Evolutionary conservation across 371 early-diverging fungal genomes (phyloP).

Genomic region (Mucor sp.): DNA sequence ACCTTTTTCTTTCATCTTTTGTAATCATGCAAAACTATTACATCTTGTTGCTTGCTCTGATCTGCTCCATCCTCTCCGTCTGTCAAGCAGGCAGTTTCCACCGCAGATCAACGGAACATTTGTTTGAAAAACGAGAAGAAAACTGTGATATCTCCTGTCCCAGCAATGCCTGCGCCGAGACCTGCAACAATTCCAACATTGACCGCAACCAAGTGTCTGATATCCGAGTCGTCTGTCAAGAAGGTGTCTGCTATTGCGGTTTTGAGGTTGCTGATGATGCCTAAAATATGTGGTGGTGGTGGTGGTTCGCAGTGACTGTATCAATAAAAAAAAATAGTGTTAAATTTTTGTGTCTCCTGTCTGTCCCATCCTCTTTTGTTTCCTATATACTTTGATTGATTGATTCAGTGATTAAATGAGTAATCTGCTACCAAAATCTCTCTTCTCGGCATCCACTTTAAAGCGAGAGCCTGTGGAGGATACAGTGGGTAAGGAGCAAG

Average conservation of each 20-base stretch:
- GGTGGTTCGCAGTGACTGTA: slow-evolving; percentile 13
- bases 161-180: neutral
- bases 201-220: neutral
- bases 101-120: neutral
- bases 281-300: neutral
- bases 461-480: slow-evolving; percentile 15
- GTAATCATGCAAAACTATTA: neutral
- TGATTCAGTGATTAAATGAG: slow-evolving; percentile 4
- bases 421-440: slow-evolving; percentile 16
- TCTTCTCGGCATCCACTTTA: slow-evolving; percentile 29
- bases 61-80: neutral
- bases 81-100: slow-evolving; percentile 15
- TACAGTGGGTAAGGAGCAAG: neutral
- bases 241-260: slow-evolving; percentile 16
- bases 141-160: slow-evolving; percentile 13
- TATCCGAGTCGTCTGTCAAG: slow-evolving; percentile 14
- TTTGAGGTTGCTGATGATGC: slow-evolving; percentile 9
- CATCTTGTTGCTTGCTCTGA: neutral
- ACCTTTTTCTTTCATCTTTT: neutral
- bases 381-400: neutral
- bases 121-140: slow-evolving; percentile 9
- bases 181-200: neutral
- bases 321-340: neutral
- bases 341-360: slow-evolving; percentile 5
- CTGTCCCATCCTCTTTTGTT: no score